These are phyloP conservation scores for Curvularia spicifera DNA, from an alignment of 2,329 filamentous ascomycete genomes.

Conservation along the genomic window DNA sequence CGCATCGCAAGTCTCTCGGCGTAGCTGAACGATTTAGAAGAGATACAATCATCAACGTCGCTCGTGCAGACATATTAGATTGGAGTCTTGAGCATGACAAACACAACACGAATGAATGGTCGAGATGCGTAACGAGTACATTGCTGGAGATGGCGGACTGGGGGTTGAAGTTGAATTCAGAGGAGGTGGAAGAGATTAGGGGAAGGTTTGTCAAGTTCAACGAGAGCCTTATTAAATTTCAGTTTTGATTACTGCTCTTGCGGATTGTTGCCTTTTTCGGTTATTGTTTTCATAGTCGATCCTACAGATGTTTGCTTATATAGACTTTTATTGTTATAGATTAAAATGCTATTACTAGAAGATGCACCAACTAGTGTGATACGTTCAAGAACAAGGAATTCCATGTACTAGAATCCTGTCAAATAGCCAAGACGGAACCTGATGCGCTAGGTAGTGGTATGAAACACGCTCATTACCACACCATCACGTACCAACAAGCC, in stretches of 20 bases:
- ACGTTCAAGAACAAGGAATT: neutral
- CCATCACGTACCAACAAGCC: neutral
- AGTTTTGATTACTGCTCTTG: neutral
- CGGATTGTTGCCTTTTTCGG: neutral
- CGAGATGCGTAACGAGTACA: neutral
- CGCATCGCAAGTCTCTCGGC: neutral
- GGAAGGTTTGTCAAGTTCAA: neutral
- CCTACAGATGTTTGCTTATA: too few species aligned
- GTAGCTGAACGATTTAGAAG: neutral
- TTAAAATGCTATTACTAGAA: too few species aligned
- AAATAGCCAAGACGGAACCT: neutral
- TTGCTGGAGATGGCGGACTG: neutral
- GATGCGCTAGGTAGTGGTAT: neutral
- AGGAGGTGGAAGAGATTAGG: neutral
- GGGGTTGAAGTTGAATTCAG: neutral
- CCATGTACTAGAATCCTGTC: neutral
- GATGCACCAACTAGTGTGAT: too few species aligned
- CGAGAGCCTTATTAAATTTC: neutral
- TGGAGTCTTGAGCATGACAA: neutral
- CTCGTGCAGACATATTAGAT: neutral
- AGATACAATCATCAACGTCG: neutral
- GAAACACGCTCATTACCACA: neutral
- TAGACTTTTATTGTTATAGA: too few species aligned
- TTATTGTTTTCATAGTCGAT: neutral
- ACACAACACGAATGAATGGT: neutral